A percentile compares a stretch with the other conserved stretches of the same genome.
phyloP scores from a whole-genome alignment of 1,284 basidiomycete genomes.

The Cryptococcus amylolentus region DNA sequence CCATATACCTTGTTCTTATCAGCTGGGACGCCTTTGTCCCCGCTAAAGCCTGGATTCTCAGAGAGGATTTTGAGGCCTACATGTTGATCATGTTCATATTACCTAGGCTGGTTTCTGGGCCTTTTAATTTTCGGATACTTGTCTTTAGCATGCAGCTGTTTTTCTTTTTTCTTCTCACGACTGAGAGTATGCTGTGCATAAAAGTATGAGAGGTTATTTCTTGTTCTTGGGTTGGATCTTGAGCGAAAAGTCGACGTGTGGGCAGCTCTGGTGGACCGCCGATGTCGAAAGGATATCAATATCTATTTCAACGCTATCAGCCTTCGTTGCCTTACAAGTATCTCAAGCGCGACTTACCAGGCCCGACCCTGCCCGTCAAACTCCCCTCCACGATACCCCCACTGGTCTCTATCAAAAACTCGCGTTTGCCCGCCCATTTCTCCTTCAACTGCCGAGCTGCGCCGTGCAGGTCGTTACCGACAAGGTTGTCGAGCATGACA shows the following conservation, averaged over 20 bases:
- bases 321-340: background rate
- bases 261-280: conserved; percentile 80
- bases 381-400: conserved; percentile 81
- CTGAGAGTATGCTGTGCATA: background rate
- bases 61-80: background rate
- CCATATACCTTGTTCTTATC: too few relatives aligned
- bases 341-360: conserved; percentile 19
- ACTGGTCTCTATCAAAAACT: conserved; percentile 85
- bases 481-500: conserved; percentile 96
- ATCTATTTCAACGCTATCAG: conserved; percentile 55
- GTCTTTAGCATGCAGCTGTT: background rate
- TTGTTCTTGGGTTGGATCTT: conserved; percentile 68
- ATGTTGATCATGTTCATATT: conserved; percentile 2
- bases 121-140: background rate
- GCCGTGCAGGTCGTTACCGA: conserved; percentile 65
- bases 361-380: conserved; percentile 50
- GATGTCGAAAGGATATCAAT: conserved; percentile 93
- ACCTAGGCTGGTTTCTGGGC: background rate
- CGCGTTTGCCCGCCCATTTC: conserved; percentile 58
- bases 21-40: too few relatives aligned
- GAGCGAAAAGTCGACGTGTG: conserved; percentile 88
- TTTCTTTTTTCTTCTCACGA: too few relatives aligned
- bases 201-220: conserved; percentile 6
- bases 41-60: too few relatives aligned
- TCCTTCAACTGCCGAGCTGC: conserved; percentile 69